Evolutionary conservation across 257 asterid genomes (phyloP).

Genomic region (Parsonsia alboflavescens): DNA sequence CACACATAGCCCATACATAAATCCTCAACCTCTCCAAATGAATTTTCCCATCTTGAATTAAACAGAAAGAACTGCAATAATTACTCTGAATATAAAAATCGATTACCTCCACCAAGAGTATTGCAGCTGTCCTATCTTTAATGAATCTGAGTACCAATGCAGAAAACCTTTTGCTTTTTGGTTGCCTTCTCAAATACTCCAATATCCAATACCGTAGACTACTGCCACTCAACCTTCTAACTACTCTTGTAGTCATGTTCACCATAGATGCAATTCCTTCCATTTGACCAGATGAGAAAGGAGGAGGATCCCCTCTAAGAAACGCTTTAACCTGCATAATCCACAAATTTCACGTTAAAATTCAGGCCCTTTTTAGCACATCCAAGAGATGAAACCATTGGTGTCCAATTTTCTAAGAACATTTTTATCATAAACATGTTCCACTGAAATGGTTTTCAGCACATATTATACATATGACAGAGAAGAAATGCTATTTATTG

Average conservation of each 20-base stretch:
- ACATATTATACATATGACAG: background rate
- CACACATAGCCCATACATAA: background rate
- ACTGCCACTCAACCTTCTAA: slow-evolving; percentile 61
- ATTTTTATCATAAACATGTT: background rate
- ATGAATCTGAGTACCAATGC: slow-evolving; percentile 85
- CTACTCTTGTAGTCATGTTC: slow-evolving; percentile 59
- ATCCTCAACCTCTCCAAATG: background rate
- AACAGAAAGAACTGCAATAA: background rate
- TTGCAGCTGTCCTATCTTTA: slow-evolving; percentile 82
- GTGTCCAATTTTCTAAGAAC: background rate
- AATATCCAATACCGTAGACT: slow-evolving; percentile 84
- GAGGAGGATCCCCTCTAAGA: slow-evolving; percentile 83
- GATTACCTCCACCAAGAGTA: slow-evolving; percentile 80
- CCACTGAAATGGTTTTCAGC: background rate
- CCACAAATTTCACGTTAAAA: slow-evolving; percentile 15
- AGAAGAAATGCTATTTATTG: background rate
- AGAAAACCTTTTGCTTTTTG: slow-evolving; percentile 51
- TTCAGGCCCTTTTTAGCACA: background rate
- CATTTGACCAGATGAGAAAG: slow-evolving; percentile 79
- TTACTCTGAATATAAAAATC: background rate
- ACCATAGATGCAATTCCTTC: slow-evolving; percentile 81
- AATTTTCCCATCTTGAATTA: background rate
- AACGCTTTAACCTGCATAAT: slow-evolving; percentile 73
- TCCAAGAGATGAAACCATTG: background rate
- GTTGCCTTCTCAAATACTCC: slow-evolving; percentile 81